Evolutionary conservation across 2,329 filamentous ascomycete genomes (phyloP), one percentile per base, ranked within the genome.

Genomic region (Talaromyces piceae): DNA sequence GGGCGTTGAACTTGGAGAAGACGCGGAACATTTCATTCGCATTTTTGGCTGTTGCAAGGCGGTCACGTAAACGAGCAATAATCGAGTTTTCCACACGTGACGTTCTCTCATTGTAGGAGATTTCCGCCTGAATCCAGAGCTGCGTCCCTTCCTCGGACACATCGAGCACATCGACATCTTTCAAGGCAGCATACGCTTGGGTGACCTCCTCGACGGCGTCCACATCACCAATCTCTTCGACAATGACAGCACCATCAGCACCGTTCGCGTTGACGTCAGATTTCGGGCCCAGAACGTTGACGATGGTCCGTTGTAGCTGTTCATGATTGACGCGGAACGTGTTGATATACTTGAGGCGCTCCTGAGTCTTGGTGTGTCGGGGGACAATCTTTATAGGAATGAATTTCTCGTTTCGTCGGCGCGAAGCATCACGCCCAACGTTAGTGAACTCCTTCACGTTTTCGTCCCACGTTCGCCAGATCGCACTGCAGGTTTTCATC

Each of bases 21-120:
- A 99, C 93, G 50, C 94, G 87, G 69, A 99, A 99, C 93, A 98
- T 99, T 71, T 98, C 94, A 65, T 95, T 97, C 37, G 93, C 93
- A 56, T 90, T 95, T 77, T 95, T 96, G 11, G 93, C 91, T 5
- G 90, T 95, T 12, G 91, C 93, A 51, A 98, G 79, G 53, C 93
- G 87, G 70, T 98, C 93, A 62, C 93, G 82, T 27, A 98, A 77
- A 49, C 90, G 82, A 28, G 93, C 90, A 67, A 99, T 99, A 69
- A 99, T 98, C 3, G 93, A 96, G 71, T 98, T 98, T 68, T 99
- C 93, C 4, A 99, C 93, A 54, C 93, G 83, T 16, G 93, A 91
- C 8, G 94, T 98, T 33, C 94, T 86, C 68, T 98, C 94, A 59
- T 96, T 97, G 76, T 99, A 99, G 33, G 88, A 85, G 59, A 91